Conservation (phyloP, 2,329 filamentous ascomycete genomes). For the Diatrype stigma region DNA sequence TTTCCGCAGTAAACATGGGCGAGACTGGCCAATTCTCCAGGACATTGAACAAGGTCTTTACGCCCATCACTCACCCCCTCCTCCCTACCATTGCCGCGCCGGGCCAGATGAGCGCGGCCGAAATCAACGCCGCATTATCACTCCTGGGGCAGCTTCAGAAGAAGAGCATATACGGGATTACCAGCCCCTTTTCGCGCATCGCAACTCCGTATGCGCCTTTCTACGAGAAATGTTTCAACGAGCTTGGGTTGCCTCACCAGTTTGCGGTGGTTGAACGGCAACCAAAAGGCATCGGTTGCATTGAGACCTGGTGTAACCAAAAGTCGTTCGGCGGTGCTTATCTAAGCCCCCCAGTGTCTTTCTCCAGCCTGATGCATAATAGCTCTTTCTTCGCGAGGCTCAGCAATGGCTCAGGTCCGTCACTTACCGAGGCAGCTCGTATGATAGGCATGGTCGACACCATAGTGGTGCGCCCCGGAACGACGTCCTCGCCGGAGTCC, state of each 20-base stretch:
- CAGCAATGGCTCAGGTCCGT: constrained; percentile 48
- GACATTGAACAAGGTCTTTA: constrained; percentile 80
- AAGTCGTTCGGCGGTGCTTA: constrained; percentile 78
- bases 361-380: constrained; percentile 55
- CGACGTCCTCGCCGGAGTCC: constrained; percentile 39
- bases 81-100: constrained; percentile 81
- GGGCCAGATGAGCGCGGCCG: constrained; percentile 78
- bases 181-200: constrained; percentile 59
- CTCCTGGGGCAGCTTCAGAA: constrained; percentile 77
- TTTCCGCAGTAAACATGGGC: constrained; percentile 85
- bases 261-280: constrained; percentile 72
- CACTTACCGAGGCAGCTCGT: constrained; percentile 69
- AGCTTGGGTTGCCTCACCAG: constrained; percentile 79
- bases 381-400: constrained; percentile 48
- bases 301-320: constrained; percentile 70
- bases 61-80: constrained; percentile 80
- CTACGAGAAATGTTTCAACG: constrained; percentile 79
- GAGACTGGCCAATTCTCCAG: constrained; percentile 80
- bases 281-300: constrained; percentile 57
- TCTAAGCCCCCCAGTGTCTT: constrained; percentile 66
- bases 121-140: constrained; percentile 76
- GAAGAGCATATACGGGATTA: constrained; percentile 77
- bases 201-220: constrained; percentile 73
- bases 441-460: constrained; percentile 81
- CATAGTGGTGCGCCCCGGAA: constrained; percentile 59